Evolutionary conservation across 768 basidiomycete genomes (phyloP), one percentile per base, ranked within the genome.

Genomic region (Pleurotus eryngii): DNA sequence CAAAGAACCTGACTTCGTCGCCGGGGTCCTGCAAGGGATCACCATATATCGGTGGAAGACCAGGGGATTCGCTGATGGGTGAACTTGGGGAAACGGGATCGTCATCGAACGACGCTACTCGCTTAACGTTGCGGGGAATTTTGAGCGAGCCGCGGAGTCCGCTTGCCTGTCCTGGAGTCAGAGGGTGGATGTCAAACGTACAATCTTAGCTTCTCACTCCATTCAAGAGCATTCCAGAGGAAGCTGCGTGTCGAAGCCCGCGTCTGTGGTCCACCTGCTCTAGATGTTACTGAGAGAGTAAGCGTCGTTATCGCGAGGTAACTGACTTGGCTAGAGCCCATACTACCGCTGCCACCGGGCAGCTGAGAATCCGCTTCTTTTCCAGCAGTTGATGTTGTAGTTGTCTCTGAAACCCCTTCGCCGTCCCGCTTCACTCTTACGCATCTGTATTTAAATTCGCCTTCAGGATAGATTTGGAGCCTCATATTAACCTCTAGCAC

Each of bases 1-100:
- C 89, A 11, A 86, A 92, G 78, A 98, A 98, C 63, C 92, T 85
- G 63, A 99, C 93, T 84, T 98, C 97, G 64, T 96, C 96, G 27
- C 94, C 94, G 17, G 84, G 30, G 30, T 35, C 30, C 8, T 35
- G 30, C 30, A 35, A 35, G 30, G 30, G 30, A 11, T 35, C 30
- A 11, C 30, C 30, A 35, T 35, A 35, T 35, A 35, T 35, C 3
- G 30, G 30, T 11, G 30, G 30, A 11, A 35, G 30, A 35, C 30
- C 30, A 77, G 0, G 30, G 30, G 66, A 53, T 11, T 27, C 27
- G 30, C 37, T 39, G 24, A 12, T 18, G 2, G 40, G 30, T 9
- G 30, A 35, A 35, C 9, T 70, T 65, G 62, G 66, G 27, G 65
- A 64, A 37, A 61, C 71, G 48, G 72, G 71, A 58, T 85, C 84